Conservation (phyloP, 2,329 filamentous ascomycete genomes). For the Aspergillus intermedius region DNA sequence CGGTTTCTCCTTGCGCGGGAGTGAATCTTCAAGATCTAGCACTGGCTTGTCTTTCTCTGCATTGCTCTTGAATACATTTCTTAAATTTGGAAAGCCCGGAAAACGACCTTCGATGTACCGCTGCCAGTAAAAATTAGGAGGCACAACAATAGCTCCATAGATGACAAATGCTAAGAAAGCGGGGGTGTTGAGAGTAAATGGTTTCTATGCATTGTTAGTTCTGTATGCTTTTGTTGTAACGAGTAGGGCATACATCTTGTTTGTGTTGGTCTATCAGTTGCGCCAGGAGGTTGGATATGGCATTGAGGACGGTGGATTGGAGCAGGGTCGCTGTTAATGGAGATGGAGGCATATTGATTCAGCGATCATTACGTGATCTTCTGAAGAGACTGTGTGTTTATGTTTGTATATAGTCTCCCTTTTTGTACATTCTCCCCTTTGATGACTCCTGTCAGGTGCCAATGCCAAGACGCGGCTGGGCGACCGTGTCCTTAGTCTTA, state of each 20-base stretch:
- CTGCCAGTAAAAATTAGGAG: constrained; percentile 85
- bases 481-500: not conserved
- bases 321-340: constrained; percentile 29
- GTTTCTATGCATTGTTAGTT: constrained; percentile 37
- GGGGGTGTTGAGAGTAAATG: constrained; percentile 57
- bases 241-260: constrained; percentile 21
- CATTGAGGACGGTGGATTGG: constrained; percentile 33
- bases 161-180: constrained; percentile 71
- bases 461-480: constrained; percentile 1
- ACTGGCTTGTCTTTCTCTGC: not conserved
- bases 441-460: not conserved
- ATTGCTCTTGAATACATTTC: not conserved
- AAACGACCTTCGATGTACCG: constrained; percentile 67
- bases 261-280: constrained; percentile 33
- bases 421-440: not conserved
- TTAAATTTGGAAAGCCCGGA: constrained; percentile 52
- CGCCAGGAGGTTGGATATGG: constrained; percentile 32
- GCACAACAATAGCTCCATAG: constrained; percentile 66
- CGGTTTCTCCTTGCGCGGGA: not conserved
- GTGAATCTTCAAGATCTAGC: not conserved
- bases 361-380: not conserved
- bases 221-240: not conserved
- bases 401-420: not conserved
- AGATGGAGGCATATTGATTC: constrained; percentile 9
- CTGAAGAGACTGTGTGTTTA: not conserved